Evolutionary conservation across 192 early-diverging fungal species (phyloP).

Genomic region (Coemansia guatemalensis): DNA sequence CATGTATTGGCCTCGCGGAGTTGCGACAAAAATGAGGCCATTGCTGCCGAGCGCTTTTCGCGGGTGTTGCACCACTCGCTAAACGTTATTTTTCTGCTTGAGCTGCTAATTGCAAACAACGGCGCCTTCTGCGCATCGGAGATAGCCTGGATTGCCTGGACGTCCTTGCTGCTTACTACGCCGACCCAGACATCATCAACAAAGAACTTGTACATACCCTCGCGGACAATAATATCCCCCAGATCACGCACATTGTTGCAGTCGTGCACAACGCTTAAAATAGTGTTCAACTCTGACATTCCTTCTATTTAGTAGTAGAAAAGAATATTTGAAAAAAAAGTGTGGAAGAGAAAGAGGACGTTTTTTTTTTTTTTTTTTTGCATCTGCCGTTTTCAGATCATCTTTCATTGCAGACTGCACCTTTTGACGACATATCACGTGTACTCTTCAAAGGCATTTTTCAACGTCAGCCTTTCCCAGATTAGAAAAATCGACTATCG

Average conservation of each 20-base stretch:
- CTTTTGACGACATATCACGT: too few relatives aligned
- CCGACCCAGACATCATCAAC: constrained; percentile 6
- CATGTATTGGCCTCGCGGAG: constrained; percentile 16
- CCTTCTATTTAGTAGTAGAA: too few relatives aligned
- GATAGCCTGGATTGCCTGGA: not conserved
- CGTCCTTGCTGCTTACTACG: not conserved
- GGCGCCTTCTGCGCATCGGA: constrained; percentile 3
- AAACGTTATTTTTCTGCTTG: constrained; percentile 7
- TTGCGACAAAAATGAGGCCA: constrained; percentile 18
- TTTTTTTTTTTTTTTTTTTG: too few relatives aligned
- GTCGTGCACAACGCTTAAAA: not conserved
- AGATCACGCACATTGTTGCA: constrained; percentile 11
- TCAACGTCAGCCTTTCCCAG: too few relatives aligned
- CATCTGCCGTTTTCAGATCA: too few relatives aligned
- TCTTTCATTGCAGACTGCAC: too few relatives aligned
- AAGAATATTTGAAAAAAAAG: too few relatives aligned
- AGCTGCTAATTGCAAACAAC: constrained; percentile 13
- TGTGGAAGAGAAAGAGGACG: too few relatives aligned
- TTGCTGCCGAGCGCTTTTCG: constrained; percentile 11
- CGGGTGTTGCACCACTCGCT: not conserved
- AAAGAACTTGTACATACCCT: constrained; percentile 2
- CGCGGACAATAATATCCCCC: not conserved
- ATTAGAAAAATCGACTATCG: too few relatives aligned
- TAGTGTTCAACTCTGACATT: too few relatives aligned
- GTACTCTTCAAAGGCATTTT: too few relatives aligned